Conservation (phyloP, 1,284 basidiomycete genomes). For the Chalciporus sp. region DNA sequence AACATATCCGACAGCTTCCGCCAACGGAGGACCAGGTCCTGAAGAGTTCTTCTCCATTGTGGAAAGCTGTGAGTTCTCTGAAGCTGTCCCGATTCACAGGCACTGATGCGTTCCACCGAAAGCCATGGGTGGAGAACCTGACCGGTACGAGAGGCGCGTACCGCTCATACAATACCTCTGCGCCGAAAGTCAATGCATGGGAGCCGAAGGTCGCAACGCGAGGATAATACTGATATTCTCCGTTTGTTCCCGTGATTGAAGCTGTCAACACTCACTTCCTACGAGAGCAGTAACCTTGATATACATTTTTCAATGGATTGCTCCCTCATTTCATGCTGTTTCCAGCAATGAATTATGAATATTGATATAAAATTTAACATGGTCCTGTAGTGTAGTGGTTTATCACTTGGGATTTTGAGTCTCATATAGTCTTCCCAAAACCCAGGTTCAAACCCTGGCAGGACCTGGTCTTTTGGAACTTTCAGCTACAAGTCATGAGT, state of each 20-base stretch:
- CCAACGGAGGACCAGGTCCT: slow-evolving; percentile 77
- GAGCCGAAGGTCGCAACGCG: slow-evolving; percentile 71
- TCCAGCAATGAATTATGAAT: no score
- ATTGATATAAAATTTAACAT: no score
- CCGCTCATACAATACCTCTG: slow-evolving; percentile 84
- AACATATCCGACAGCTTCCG: slow-evolving; percentile 84
- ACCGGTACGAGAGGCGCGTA: slow-evolving; percentile 91
- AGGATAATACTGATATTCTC: slow-evolving; percentile 14
- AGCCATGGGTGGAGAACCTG: slow-evolving; percentile 85
- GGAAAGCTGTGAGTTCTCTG: slow-evolving; percentile 73
- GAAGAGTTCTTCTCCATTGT: slow-evolving; percentile 68
- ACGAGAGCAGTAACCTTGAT: no score
- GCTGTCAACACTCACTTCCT: no score
- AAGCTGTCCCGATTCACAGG: not conserved
- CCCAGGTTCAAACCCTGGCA: slow-evolving; percentile 34
- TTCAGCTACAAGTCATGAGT: no score
- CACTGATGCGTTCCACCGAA: slow-evolving; percentile 4
- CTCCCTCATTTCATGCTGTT: no score
- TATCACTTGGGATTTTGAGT: slow-evolving; percentile 34
- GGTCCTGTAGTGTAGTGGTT: slow-evolving; percentile 34
- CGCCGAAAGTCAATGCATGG: slow-evolving; percentile 84
- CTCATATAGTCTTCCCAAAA: slow-evolving; percentile 19
- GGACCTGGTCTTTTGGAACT: no score
- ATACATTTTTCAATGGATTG: no score
- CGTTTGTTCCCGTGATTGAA: no score